phyloP scores from a whole-genome alignment of 2,329 filamentous ascomycete genomes.

The Sarocladium strictum region DNA sequence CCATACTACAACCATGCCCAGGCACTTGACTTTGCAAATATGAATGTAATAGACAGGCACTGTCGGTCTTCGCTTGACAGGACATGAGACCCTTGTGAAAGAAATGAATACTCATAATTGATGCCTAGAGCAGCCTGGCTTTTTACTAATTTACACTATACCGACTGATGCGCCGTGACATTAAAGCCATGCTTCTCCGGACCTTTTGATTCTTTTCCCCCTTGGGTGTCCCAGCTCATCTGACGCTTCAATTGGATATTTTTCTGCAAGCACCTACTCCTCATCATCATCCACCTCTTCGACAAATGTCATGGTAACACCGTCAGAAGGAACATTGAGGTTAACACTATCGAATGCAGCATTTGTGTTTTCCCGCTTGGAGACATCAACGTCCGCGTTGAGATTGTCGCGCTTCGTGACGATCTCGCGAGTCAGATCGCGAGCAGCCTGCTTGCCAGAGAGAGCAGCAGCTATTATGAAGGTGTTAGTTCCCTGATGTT shows the following conservation, averaged over 20 bases:
- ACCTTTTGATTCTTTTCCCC: background rate
- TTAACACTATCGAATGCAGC: background rate
- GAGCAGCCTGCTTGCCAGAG: background rate
- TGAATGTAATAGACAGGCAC: no score
- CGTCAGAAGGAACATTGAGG: constrained; percentile 2
- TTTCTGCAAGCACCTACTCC: background rate
- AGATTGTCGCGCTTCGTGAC: background rate
- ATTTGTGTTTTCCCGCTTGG: background rate
- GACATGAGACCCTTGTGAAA: no score
- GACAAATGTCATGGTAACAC: background rate
- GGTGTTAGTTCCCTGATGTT: background rate
- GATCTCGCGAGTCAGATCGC: background rate
- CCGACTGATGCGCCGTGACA: no score
- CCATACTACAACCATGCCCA: no score
- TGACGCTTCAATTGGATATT: no score
- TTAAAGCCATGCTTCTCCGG: background rate
- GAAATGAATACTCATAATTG: no score
- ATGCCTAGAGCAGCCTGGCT: no score
- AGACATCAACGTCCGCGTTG: background rate
- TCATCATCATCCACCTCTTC: background rate
- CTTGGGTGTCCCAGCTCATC: no score
- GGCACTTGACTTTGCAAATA: no score
- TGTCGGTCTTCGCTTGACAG: no score
- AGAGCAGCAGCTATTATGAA: background rate
- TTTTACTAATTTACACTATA: no score